Evolutionary conservation across 305 asterid genomes (phyloP).

Genomic region (Rubia peregrina): DNA sequence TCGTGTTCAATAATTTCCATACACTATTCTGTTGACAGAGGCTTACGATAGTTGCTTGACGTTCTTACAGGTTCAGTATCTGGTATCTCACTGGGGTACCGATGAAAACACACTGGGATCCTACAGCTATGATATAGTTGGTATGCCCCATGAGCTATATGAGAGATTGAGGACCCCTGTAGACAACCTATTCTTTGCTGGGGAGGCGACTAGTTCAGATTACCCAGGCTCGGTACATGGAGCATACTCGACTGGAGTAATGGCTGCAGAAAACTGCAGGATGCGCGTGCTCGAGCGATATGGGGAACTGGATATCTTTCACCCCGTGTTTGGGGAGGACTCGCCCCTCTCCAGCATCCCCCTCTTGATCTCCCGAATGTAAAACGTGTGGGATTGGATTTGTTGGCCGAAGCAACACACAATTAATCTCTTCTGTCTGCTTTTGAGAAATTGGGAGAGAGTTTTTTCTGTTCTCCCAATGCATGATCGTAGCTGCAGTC

Average conservation of each 20-base stretch:
- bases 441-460: constrained; percentile 38
- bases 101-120: constrained; percentile 76
- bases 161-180: constrained; percentile 83
- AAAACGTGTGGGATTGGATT: constrained; percentile 9
- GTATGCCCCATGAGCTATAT: constrained; percentile 73
- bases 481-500: constrained; percentile 40
- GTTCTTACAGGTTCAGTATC: constrained; percentile 56
- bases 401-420: constrained; percentile 13
- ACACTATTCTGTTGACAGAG: background rate
- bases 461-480: constrained; percentile 16
- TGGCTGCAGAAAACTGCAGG: constrained; percentile 98
- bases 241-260: constrained; percentile 81
- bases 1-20: background rate
- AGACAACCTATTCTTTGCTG: constrained; percentile 88
- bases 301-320: constrained; percentile 77
- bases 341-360: constrained; percentile 50
- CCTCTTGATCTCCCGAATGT: constrained; percentile 73
- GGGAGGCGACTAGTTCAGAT: constrained; percentile 85
- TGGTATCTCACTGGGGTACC: constrained; percentile 92
- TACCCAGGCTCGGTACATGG: constrained; percentile 96
- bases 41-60: background rate
- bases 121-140: constrained; percentile 82
- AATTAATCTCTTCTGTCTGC: constrained; percentile 21
- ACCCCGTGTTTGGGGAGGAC: constrained; percentile 77
- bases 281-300: constrained; percentile 91